phyloP scores from a whole-genome alignment of 2,329 filamentous ascomycete species.

The Pseudopyricularia javanii region DNA sequence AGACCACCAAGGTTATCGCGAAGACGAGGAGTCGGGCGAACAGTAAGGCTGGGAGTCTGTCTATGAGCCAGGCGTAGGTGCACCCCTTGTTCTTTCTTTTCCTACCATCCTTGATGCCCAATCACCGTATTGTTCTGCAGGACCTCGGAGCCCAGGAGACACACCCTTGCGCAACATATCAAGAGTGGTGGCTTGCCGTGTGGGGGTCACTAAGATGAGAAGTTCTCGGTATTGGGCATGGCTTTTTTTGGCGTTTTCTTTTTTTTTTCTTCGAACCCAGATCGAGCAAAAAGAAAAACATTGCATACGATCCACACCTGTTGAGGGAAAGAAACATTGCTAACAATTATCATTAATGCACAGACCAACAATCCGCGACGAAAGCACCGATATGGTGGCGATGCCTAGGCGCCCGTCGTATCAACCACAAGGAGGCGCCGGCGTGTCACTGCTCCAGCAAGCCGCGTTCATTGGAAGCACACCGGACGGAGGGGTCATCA shows the following conservation, averaged over 20 bases:
- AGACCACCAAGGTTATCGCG: conserved; percentile 19
- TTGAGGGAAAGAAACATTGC: not conserved
- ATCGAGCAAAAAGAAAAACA: not conserved
- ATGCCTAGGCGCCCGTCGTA: not conserved
- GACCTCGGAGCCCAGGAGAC: not conserved
- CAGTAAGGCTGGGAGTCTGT: conserved; percentile 1
- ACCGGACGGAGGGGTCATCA: conserved; percentile 1
- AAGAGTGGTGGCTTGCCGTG: not conserved
- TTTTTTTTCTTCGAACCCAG: not conserved
- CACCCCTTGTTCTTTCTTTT: not conserved
- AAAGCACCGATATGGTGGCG: not conserved
- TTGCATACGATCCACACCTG: not conserved
- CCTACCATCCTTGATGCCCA: not conserved
- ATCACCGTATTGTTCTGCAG: not conserved
- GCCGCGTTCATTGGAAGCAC: not conserved
- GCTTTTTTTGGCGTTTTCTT: no score
- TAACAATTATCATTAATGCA: not conserved
- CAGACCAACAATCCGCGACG: conserved; percentile 1
- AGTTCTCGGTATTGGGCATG: not conserved
- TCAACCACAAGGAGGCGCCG: not conserved
- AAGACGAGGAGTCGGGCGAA: not conserved
- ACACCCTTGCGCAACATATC: not conserved
- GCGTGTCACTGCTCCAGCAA: not conserved
- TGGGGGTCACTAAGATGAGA: not conserved
- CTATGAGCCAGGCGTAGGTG: conserved; percentile 4